Evolutionary conservation across 176 grass and related monocot genomes (phyloP).

Genomic region (Zea luxurians): DNA sequence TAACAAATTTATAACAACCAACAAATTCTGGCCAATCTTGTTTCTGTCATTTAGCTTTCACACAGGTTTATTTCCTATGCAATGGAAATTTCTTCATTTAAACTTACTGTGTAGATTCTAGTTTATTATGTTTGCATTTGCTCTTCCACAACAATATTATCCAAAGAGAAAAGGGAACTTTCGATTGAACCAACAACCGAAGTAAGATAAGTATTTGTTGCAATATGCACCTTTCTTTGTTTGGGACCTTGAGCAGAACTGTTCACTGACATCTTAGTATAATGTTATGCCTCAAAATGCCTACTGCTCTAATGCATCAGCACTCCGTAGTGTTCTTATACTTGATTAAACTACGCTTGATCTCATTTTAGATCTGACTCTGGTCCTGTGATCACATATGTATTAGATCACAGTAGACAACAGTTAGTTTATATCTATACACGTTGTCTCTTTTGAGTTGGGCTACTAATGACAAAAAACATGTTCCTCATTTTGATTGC

Average conservation of each 20-base stretch:
- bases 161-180: background rate
- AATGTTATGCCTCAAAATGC: slow-evolving; percentile 15
- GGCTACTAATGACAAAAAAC: slow-evolving; percentile 27
- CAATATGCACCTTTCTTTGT: background rate
- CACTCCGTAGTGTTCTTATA: background rate
- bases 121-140: slow-evolving; percentile 14
- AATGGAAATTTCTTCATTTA: background rate
- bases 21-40: slow-evolving; percentile 16
- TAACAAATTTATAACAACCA: slow-evolving; percentile 2
- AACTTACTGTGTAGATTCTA: background rate
- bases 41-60: slow-evolving; percentile 21
- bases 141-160: background rate
- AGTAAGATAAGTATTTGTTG: background rate
- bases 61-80: slow-evolving; percentile 3
- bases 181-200: background rate
- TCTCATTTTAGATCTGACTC: background rate
- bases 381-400: slow-evolving; percentile 8
- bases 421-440: slow-evolving; percentile 26
- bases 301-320: slow-evolving; percentile 9
- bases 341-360: slow-evolving; percentile 9
- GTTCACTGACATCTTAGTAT: background rate
- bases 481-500: slow-evolving; percentile 17
- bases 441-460: background rate
- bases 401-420: background rate
- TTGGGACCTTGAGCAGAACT: background rate